Evolutionary conservation across 805 yeast species (phyloP).

Genomic region (Jamesozyma piceae): DNA sequence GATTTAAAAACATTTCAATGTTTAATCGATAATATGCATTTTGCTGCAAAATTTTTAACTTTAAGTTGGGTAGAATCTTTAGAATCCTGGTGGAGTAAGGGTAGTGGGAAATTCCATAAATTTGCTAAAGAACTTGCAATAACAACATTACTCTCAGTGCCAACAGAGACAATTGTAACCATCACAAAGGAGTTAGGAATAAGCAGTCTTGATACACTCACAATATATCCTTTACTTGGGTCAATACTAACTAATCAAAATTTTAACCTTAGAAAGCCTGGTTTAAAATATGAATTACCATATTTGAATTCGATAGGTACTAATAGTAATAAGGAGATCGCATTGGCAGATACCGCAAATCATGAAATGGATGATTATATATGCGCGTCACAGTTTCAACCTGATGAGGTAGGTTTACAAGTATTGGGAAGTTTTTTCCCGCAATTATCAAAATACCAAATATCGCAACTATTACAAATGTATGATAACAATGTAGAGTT

Average conservation of each 20-base stretch:
- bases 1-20: conserved; percentile 40
- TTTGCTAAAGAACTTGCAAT: conserved; percentile 41
- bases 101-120: conserved; percentile 42
- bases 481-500: conserved; percentile 45
- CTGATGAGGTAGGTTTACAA: conserved; percentile 31
- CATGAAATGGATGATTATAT: too few relatives aligned
- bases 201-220: conserved; percentile 34
- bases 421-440: conserved; percentile 59
- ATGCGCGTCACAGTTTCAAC: too few relatives aligned
- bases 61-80: conserved; percentile 49
- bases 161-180: conserved; percentile 35
- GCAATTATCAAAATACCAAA: conserved; percentile 39
- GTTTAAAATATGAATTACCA: conserved; percentile 41
- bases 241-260: conserved; percentile 42
- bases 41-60: conserved; percentile 44
- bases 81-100: conserved; percentile 50
- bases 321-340: background rate
- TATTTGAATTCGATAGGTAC: conserved; percentile 28
- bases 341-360: background rate
- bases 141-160: conserved; percentile 42
- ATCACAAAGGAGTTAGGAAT: conserved; percentile 39
- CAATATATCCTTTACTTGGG: conserved; percentile 45
- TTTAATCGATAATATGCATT: conserved; percentile 35
- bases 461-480: conserved; percentile 40
- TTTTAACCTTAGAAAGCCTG: conserved; percentile 41